Evolutionary conservation across 1,139 yeast genomes (phyloP).

Genomic region (Ogataea hybrid): DNA sequence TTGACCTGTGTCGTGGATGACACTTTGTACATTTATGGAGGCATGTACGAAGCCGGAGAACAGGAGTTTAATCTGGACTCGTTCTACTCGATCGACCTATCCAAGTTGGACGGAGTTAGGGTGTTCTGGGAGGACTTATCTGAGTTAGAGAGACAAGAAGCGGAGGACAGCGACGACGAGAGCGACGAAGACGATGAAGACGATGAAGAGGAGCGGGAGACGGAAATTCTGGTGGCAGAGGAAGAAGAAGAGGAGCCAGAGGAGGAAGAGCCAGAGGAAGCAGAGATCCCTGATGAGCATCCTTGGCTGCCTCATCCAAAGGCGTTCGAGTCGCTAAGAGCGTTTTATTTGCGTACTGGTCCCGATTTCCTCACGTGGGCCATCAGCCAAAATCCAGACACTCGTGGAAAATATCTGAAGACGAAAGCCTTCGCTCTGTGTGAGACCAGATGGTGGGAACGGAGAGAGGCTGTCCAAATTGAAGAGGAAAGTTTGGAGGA

Average conservation of each 20-base stretch:
- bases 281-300: slow-evolving; percentile 82
- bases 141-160: slow-evolving; percentile 57
- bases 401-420: slow-evolving; percentile 89
- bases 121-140: slow-evolving; percentile 86
- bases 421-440: slow-evolving; percentile 86
- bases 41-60: slow-evolving; percentile 86
- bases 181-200: slow-evolving; percentile 65
- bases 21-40: slow-evolving; percentile 82
- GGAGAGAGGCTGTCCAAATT: slow-evolving; percentile 87
- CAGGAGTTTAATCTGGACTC: slow-evolving; percentile 82
- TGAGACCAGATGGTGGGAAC: slow-evolving; percentile 98
- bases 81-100: slow-evolving; percentile 81
- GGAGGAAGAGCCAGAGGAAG: slow-evolving; percentile 56
- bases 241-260: slow-evolving; percentile 60
- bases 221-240: slow-evolving; percentile 39
- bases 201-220: slow-evolving; percentile 51
- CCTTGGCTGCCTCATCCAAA: slow-evolving; percentile 98
- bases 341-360: slow-evolving; percentile 84
- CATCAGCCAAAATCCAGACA: slow-evolving; percentile 75
- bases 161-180: slow-evolving; percentile 56
- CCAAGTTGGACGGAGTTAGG: slow-evolving; percentile 82
- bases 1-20: slow-evolving; percentile 86
- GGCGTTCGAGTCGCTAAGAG: slow-evolving; percentile 83
- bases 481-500: slow-evolving; percentile 91
- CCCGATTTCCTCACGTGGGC: slow-evolving; percentile 92